Base-by-base conservation (phyloP, 169 alveolate species). In the Cystoisospora suis region DNA sequence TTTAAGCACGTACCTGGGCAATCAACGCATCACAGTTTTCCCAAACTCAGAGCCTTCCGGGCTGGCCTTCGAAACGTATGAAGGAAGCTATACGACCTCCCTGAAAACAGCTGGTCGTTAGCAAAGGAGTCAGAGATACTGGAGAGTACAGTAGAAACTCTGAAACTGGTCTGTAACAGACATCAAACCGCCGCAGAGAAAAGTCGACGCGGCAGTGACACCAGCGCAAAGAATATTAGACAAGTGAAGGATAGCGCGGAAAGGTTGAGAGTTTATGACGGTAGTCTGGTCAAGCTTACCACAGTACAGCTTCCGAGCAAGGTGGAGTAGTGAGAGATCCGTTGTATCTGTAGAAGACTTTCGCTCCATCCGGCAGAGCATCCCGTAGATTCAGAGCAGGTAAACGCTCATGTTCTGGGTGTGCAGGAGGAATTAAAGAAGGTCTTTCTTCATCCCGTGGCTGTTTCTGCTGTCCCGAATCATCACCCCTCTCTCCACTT, bases 321-420 rank as follows among this genome's bases (percentile, higher is more conserved):
- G 91, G 91, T 4, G 91, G 91, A 6, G 91, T 87, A 9, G 91
- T 87, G 42, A 87, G 91, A 23, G 91, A 87, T 7, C 91, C 91
- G 36, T 40, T 9, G 79, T 87, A 87, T 15, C 61, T 29, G 86
- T 61, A 87, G 75, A 86, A 86, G 3, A 40, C 42, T 2, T 12
- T 12, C 23, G 27, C 27, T 3, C 49, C 58, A 5, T 3, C 81
- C 17, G 83, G 58, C 49, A 72, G 45, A 34, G n/a, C 9, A 38
- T 34, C 83, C 15, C 53, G 56, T 34, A 72, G 83, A 72, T 38
- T 32, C 38, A 72, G 15, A 17, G 83, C 58, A 72, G 83, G 83
- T 29, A 72, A 38, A 38, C 3, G 83, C 45, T 58, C 72, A 9
- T 58, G 72, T 9, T 58, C 72, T 58, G 77, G 45, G 34, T 65